Evolutionary conservation across 2,329 filamentous ascomycete genomes (phyloP).

Genomic region (Emmonsiellopsis sp.): DNA sequence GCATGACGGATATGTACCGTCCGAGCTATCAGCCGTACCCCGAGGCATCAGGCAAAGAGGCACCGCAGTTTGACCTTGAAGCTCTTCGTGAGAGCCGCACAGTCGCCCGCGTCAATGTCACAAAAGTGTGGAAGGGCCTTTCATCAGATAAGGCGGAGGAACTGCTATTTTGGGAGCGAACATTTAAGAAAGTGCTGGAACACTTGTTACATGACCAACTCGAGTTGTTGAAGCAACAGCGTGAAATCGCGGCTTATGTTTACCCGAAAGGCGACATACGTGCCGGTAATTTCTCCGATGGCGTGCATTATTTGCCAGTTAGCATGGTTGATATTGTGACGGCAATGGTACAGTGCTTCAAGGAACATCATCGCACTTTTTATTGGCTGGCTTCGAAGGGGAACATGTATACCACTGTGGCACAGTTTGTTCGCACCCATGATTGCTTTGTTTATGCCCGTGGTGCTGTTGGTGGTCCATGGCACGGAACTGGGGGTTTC

Average conservation of each 20-base stretch:
- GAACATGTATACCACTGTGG: conserved; percentile 5
- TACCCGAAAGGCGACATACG: background rate
- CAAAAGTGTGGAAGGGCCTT: conserved; percentile 16
- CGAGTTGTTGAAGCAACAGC: conserved; percentile 3
- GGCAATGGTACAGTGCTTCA: conserved; percentile 3
- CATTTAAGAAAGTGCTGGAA: conserved; percentile 11
- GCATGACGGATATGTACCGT: conserved; percentile 5
- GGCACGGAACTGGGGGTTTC: background rate
- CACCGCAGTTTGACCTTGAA: conserved; percentile 1
- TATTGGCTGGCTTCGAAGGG: conserved; percentile 7
- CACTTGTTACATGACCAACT: conserved; percentile 10
- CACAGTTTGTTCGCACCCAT: conserved; percentile 11
- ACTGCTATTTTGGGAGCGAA: conserved; percentile 13
- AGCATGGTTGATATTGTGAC: conserved; percentile 6
- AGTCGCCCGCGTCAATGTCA: conserved; percentile 6
- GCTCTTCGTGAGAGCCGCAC: conserved; percentile 17
- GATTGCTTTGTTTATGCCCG: conserved; percentile 10
- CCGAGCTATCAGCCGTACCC: conserved; percentile 3
- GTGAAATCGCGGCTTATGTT: background rate
- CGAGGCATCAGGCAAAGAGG: background rate
- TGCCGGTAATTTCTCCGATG: background rate
- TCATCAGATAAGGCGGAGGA: conserved; percentile 12
- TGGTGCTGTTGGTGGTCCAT: background rate
- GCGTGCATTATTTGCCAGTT: conserved; percentile 4
- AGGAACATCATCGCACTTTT: background rate